phyloP scores from a whole-genome alignment of 805 yeast genomes.

The Yamadazyma ubonensis region DNA sequence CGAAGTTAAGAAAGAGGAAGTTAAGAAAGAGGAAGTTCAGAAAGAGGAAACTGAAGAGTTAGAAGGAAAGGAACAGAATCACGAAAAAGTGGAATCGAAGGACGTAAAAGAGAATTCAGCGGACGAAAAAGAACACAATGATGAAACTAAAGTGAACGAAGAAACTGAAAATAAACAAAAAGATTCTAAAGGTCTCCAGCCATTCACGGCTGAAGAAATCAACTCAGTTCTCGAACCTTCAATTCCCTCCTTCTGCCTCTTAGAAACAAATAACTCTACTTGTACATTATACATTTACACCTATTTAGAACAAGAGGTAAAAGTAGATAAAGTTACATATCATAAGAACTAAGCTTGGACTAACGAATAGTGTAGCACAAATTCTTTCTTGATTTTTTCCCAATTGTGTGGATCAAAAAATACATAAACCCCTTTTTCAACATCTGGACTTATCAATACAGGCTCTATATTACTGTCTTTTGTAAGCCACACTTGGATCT shows the following conservation, averaged over 20 bases:
- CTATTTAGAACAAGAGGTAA: conserved; percentile 74
- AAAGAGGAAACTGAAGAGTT: conserved; percentile 23
- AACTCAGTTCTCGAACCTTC: conserved; percentile 20
- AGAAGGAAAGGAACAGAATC: conserved; percentile 24
- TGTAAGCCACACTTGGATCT: conserved; percentile 93
- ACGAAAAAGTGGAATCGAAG: conserved; percentile 38
- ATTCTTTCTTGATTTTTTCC: conserved; percentile 83
- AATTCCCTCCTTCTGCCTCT: conserved; percentile 84
- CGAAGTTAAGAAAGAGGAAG: conserved; percentile 25
- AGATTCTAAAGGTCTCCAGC: no score
- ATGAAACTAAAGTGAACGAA: conserved; percentile 3
- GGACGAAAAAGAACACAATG: conserved; percentile 16
- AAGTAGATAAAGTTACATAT: conserved; percentile 76
- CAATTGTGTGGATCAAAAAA: conserved; percentile 95
- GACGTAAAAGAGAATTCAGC: conserved; percentile 16
- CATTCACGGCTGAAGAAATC: conserved; percentile 13
- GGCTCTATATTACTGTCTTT: conserved; percentile 92
- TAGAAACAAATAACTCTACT: conserved; percentile 78
- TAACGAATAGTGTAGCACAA: conserved; percentile 50
- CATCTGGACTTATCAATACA: conserved; percentile 69
- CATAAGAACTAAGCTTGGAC: conserved; percentile 36
- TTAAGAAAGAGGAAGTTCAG: conserved; percentile 29
- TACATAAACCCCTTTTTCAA: conserved; percentile 89
- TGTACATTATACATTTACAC: conserved; percentile 87
- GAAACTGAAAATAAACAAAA: conserved; percentile 1